Evolutionary conservation across 1,284 basidiomycete genomes (phyloP), one percentile per base, ranked within the genome.

Genomic region (Puccinia brachypodii): DNA sequence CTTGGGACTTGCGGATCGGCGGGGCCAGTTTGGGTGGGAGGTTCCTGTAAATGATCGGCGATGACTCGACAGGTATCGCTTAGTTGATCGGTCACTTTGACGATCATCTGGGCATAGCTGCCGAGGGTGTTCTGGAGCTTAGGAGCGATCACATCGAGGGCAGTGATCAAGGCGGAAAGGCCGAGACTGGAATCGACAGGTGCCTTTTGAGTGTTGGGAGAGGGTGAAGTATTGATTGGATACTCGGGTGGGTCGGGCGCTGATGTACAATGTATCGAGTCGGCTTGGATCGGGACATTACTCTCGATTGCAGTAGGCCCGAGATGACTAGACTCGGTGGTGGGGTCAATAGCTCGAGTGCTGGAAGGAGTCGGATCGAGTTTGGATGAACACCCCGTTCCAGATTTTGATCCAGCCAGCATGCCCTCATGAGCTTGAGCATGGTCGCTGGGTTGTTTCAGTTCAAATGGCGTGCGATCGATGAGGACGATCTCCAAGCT

Each of bases 51-150:
- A 53, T 36, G 47, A n/a, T 31, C 36, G 28, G 68, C 40, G 47
- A 71, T 53, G 25, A 47, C 42, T 4, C 42, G 68, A 42, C 68
- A 71, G 42, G 68, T 71, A 71, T 71, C 47, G 68, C 47, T 71
- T 16, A 71, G 40, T 42, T 71, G 40, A 25, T 53, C 47, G 22
- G 42, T 36, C 42, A 71, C 68, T 31, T 71, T 11, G 31, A 36
- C 42, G 7, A 71, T 53, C 47, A 47, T 28, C 68, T 71, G 68
- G 14, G 47, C 68, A 36, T 53, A 71, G 47, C 68, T n/a, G n/a
- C 68, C 68, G 19, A 71, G 68, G 19, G 68, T 47, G 31, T 47
- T 16, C 13, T 71, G 68, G 8, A 71, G 68, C 68, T 71, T 44
- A 22, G 68, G 68, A 28, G 68, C 68, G 11, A 71, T 44, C 13